A percentile compares a stretch with the other conserved stretches of the same genome.
Evolutionary conservation across 2,329 filamentous ascomycete species (phyloP).

Genomic region (Harringtonia lauricola): DNA sequence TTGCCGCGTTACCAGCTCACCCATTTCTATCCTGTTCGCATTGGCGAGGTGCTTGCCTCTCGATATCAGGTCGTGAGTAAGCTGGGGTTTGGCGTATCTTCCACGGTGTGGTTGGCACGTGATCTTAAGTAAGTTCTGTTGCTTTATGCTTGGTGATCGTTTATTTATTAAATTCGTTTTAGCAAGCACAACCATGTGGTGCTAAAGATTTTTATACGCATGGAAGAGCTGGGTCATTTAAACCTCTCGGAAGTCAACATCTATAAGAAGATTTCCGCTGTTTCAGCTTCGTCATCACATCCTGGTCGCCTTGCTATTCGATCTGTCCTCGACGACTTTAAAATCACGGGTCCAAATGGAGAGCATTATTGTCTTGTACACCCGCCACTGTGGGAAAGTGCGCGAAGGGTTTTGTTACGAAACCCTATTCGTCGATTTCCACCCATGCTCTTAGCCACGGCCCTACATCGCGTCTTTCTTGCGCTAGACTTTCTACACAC

Average conservation of each 20-base stretch:
- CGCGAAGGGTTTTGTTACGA: not conserved
- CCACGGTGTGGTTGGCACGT: too few species aligned
- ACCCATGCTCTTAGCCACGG: not conserved
- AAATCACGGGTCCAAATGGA: not conserved
- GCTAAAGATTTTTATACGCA: too few species aligned
- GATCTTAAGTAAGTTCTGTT: too few species aligned
- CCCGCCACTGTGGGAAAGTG: not conserved
- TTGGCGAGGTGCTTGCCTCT: too few species aligned
- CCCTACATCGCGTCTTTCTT: not conserved
- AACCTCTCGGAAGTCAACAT: not conserved
- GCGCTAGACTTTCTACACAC: not conserved
- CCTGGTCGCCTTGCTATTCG: not conserved
- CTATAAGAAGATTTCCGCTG: not conserved
- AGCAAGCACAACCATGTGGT: too few species aligned
- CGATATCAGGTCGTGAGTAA: too few species aligned
- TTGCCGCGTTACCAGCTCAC: too few species aligned
- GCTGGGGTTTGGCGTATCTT: too few species aligned
- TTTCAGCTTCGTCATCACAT: not conserved
- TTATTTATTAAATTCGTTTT: too few species aligned
- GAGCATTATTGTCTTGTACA: not conserved
- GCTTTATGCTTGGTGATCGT: too few species aligned
- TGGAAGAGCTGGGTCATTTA: too few species aligned
- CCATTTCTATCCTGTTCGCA: too few species aligned
- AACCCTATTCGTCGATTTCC: not conserved
- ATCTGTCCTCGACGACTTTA: not conserved